Conservation (phyloP, 768 basidiomycete genomes). For the Gautieria morchelliformis region DNA sequence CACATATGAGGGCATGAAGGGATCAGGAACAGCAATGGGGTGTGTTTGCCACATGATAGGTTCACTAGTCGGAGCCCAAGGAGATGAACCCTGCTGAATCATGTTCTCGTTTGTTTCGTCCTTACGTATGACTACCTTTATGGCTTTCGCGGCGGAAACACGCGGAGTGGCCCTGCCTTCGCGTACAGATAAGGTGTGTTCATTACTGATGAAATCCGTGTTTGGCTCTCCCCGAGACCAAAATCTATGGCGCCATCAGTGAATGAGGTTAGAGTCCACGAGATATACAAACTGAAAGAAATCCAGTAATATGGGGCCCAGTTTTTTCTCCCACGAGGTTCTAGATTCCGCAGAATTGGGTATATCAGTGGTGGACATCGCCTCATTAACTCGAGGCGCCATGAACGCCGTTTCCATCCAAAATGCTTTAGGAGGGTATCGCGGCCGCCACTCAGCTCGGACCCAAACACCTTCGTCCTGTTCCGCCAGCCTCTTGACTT, state of each 20-base stretch:
- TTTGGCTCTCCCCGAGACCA: not conserved
- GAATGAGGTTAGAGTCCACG: too few relatives aligned
- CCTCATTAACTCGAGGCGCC: not conserved
- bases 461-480: not conserved
- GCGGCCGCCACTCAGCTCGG: not conserved
- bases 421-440: not conserved
- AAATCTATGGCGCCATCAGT: not conserved
- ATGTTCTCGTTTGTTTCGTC: not conserved
- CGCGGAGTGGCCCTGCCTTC: not conserved
- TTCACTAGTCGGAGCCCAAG: not conserved
- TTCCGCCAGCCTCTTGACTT: not conserved
- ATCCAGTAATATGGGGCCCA: not conserved
- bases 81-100: not conserved
- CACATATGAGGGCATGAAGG: constrained; percentile 13
- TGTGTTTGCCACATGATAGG: constrained; percentile 10
- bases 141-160: not conserved
- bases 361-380: too few relatives aligned
- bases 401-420: constrained; percentile 3
- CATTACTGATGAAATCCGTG: not conserved
- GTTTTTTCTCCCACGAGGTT: not conserved
- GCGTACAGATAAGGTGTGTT: not conserved
- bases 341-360: too few relatives aligned
- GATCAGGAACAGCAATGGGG: constrained; percentile 18
- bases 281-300: constrained; percentile 3
- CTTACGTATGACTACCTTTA: not conserved